phyloP scores from a whole-genome alignment of 352 stramenopile species.

The Phytopythium boreale region DNA sequence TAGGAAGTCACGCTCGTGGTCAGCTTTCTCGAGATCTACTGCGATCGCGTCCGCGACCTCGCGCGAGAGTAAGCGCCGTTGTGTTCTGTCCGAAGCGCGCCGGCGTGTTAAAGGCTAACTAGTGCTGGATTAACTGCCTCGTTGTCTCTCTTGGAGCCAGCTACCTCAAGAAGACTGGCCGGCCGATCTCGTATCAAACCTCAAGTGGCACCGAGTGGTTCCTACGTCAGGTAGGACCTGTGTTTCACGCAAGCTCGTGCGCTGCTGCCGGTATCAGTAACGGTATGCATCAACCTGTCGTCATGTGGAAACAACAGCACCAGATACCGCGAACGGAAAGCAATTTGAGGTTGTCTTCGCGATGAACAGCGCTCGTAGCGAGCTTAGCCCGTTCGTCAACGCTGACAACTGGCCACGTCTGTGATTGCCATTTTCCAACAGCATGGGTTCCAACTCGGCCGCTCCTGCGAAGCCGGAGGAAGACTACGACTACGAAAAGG shows the following conservation, averaged over 20 bases:
- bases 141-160: constrained; percentile 13
- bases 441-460: constrained; percentile 53
- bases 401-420: not conserved
- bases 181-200: constrained; percentile 68
- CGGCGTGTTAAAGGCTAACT: not conserved
- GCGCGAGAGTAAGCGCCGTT: constrained; percentile 66
- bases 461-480: constrained; percentile 36
- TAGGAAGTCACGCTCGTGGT: constrained; percentile 84
- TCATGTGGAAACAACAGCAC: constrained; percentile 23
- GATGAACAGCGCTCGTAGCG: no score
- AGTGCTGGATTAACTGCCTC: not conserved
- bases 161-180: constrained; percentile 70
- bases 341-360: constrained; percentile 1
- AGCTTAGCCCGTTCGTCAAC: no score
- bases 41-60: constrained; percentile 90
- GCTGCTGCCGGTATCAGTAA: not conserved
- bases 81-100: not conserved
- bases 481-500: constrained; percentile 83
- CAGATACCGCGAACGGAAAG: constrained; percentile 69
- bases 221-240: constrained; percentile 51
- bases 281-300: not conserved
- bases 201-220: constrained; percentile 84
- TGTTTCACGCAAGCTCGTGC: not conserved
- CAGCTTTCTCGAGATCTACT: constrained; percentile 94
- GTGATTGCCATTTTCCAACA: constrained; percentile 8